Percentiles rank a stretch among this genome's conserved stretches.
Evolutionary conservation across 306 rosid genomes (phyloP).

Genomic region (Spatholobus suberectus): DNA sequence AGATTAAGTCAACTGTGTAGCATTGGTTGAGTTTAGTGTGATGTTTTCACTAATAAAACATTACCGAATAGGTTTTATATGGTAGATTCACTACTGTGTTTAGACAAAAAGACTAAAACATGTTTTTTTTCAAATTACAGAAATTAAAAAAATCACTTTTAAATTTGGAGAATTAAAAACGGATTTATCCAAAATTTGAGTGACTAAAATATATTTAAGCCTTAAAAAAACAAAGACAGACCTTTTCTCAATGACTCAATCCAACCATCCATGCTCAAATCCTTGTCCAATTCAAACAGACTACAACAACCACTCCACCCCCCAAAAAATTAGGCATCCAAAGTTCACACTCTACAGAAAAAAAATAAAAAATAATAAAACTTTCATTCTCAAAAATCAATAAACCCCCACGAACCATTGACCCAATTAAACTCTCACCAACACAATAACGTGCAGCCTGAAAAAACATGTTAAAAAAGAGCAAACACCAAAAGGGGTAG

Average conservation of each 20-base stretch:
- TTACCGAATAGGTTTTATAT: too few species aligned
- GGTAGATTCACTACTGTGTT: too few species aligned
- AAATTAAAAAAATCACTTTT: too few species aligned
- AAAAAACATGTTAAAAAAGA: neutral
- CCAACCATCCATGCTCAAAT: constrained; percentile 3
- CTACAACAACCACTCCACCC: neutral
- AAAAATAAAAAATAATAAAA: neutral
- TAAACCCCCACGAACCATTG: neutral
- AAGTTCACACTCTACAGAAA: neutral
- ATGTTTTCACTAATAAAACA: too few species aligned
- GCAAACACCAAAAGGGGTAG: neutral
- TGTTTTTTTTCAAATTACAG: too few species aligned
- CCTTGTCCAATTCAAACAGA: neutral
- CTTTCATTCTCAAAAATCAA: neutral
- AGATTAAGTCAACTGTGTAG: too few species aligned
- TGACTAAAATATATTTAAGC: too few species aligned
- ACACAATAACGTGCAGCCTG: neutral
- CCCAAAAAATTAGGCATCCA: neutral
- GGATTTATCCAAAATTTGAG: too few species aligned
- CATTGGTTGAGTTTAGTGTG: too few species aligned
- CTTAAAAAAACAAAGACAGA: too few species aligned
- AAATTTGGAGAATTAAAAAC: too few species aligned
- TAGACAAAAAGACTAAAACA: too few species aligned
- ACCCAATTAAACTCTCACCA: constrained; percentile 6
- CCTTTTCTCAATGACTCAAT: neutral